Percentiles rank a stretch among this genome's conserved stretches.
These are phyloP conservation scores for Saccharomycopsis sp. DNA, from an alignment of 805 yeast species.

Conservation along the genomic window DNA sequence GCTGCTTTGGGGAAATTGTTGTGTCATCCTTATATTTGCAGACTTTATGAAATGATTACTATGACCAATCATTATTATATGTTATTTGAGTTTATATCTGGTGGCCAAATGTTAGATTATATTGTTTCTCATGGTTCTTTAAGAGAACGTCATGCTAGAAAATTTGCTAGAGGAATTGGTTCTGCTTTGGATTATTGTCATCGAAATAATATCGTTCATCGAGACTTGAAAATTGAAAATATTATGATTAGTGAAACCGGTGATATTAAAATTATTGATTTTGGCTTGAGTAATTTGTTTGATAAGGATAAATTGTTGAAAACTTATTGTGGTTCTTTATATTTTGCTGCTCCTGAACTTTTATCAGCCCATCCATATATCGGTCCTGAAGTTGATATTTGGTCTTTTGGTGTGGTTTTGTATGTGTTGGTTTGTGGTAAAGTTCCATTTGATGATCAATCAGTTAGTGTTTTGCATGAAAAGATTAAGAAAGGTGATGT, in stretches of 20 bases:
- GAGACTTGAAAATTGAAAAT: constrained; percentile 94
- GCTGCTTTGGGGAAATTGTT: constrained; percentile 88
- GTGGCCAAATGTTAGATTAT: constrained; percentile 96
- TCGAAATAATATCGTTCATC: constrained; percentile 88
- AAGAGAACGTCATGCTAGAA: constrained; percentile 89
- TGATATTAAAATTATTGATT: constrained; percentile 91
- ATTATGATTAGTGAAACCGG: constrained; percentile 92
- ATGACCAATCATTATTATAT: constrained; percentile 96
- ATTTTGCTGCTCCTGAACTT: constrained; percentile 97
- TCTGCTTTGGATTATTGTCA: constrained; percentile 93
- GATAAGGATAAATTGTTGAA: constrained; percentile 65
- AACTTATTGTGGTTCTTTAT: constrained; percentile 94
- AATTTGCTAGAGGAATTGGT: constrained; percentile 91
- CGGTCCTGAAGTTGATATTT: constrained; percentile 97
- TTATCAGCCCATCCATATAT: constrained; percentile 84
- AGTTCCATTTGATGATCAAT: constrained; percentile 96
- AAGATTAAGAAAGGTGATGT: constrained; percentile 89
- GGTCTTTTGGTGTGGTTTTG: constrained; percentile 97
- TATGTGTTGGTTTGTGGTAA: constrained; percentile 95
- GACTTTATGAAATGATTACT: constrained; percentile 87
- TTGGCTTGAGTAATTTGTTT: constrained; percentile 87
- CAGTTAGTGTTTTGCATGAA: constrained; percentile 85
- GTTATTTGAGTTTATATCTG: constrained; percentile 94
- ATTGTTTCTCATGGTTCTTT: constrained; percentile 93
- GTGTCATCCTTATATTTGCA: constrained; percentile 87